Evolutionary conservation across 139 green algal genomes (phyloP), one percentile per base, ranked within the genome.

Genomic region (Picochlorum sp.): DNA sequence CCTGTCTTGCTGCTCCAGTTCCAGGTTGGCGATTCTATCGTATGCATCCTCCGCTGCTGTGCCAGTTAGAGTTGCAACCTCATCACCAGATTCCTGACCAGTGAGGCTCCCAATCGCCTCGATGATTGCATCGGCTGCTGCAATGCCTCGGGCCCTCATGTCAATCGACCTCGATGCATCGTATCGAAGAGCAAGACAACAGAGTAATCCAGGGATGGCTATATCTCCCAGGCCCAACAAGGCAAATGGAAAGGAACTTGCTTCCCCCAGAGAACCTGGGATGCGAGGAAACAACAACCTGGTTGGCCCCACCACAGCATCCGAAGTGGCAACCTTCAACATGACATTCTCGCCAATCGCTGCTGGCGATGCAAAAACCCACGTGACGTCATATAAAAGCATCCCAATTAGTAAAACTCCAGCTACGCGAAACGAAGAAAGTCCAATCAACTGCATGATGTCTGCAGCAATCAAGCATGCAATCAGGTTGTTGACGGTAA

Each of bases 341-440:
- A 95, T 97, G 54, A 97, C 91, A 63, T 95, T 82, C 24, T 84
- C 74, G 11, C 77, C 77, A 6, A 80, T 55, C 21, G 70, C 74
- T 26, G 68, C 20, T 3, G 63, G 62, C 18, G 72, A 84, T 49
- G 72, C 83, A 73, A 94, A 94, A n/a, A 95, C 88, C 86, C 88
- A 95, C 49, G 92, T 89, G 11, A 95, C 86, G 68, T 98, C 92
- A 64, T 97, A 97, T 23, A 75, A 18, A 55, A 97, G 82, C 49
- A 98, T 77, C 0, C 92, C 95, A 20, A 78, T 20, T 38, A 95
- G 83, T 66, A 91, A 74, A 38, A 89, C 78, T 3, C 52, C 85
- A 2, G 83, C 88, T 24, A 82, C 81, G 0, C 85, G 73, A 74
- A 95, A 95, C 66, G 69, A 84, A 10, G 73, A 77, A 16, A 92